phyloP scores from a whole-genome alignment of 305 asterid genomes.

The Coffea humblotiana region DNA sequence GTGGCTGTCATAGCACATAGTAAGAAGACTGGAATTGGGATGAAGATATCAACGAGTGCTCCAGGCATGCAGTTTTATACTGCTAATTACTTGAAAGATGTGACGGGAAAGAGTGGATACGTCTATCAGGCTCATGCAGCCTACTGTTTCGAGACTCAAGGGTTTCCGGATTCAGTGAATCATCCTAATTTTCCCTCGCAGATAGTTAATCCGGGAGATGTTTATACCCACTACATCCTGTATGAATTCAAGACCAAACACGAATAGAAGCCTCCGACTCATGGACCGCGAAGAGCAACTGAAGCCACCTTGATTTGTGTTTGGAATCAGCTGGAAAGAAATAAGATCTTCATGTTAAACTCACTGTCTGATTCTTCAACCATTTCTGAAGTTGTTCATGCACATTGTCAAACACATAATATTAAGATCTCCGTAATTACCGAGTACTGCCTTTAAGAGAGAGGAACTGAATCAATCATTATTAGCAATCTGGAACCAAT shows the following conservation, averaged over 20 bases:
- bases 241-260: slow-evolving; percentile 33
- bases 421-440: neutral
- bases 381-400: neutral
- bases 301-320: neutral
- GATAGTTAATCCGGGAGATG: slow-evolving; percentile 51
- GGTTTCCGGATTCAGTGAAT: slow-evolving; percentile 82
- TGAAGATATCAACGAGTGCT: slow-evolving; percentile 52
- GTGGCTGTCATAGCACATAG: slow-evolving; percentile 48
- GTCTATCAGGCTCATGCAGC: slow-evolving; percentile 58
- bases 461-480: too few species aligned
- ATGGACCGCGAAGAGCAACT: neutral
- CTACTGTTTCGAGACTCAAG: slow-evolving; percentile 82
- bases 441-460: too few species aligned
- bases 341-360: neutral
- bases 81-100: slow-evolving; percentile 41
- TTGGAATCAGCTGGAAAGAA: neutral
- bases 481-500: too few species aligned
- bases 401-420: neutral
- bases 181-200: slow-evolving; percentile 70
- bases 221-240: slow-evolving; percentile 51
- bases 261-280: neutral
- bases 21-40: slow-evolving; percentile 57
- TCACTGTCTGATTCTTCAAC: neutral
- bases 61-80: slow-evolving; percentile 80
- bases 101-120: slow-evolving; percentile 69